These are phyloP conservation scores for Geum urbanum DNA, from an alignment of 306 rosid species.

Conservation along the genomic window DNA sequence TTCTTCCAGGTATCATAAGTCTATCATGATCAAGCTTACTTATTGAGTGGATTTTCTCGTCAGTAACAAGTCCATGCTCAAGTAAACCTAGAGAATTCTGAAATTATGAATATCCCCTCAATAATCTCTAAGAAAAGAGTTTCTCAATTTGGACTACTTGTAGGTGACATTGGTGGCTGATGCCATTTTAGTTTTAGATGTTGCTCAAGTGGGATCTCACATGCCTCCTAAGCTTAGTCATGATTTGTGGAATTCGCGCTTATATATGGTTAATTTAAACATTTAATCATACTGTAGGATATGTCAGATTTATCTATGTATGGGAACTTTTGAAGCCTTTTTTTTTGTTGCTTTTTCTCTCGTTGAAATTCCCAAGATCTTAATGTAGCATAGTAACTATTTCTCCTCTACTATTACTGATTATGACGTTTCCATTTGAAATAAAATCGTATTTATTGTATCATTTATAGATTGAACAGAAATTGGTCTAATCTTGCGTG, in stretches of 20 bases:
- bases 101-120: not conserved
- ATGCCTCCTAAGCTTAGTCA: not conserved
- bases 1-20: constrained; percentile 8
- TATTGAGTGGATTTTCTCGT: not conserved
- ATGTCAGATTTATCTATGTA: too few relatives aligned
- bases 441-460: not conserved
- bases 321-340: not conserved
- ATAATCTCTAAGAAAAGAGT: not conserved
- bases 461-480: constrained; percentile 10
- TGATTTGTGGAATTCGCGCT: not conserved
- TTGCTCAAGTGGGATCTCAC: not conserved
- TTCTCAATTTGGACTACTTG: not conserved
- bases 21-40: not conserved
- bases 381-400: not conserved
- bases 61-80: not conserved
- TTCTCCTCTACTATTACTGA: not conserved
- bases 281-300: not conserved
- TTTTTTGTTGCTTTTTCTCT: constrained; percentile 6
- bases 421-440: not conserved
- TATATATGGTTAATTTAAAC: not conserved
- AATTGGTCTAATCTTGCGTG: constrained; percentile 20
- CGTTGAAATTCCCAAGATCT: not conserved
- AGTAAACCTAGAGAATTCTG: not conserved
- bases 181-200: not conserved
- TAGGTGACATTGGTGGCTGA: not conserved